These are phyloP conservation scores for Leishmania major DNA, from an alignment of 208 protist species.

Conservation along the genomic window DNA sequence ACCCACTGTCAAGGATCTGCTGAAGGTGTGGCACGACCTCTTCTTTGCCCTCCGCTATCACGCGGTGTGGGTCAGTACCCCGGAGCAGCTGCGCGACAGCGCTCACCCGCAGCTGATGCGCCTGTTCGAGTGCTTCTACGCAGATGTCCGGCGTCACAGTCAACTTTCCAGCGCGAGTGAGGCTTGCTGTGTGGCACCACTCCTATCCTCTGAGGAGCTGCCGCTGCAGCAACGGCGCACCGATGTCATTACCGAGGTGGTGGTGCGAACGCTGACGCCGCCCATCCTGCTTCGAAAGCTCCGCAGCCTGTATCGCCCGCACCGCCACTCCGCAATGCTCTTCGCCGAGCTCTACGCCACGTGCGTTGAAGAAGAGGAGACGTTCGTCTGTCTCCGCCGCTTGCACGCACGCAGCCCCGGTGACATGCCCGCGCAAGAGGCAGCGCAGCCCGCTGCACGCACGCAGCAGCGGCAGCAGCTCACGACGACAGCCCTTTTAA, in stretches of 20 bases:
- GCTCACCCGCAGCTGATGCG: slow-evolving; percentile 27
- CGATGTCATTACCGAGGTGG: neutral
- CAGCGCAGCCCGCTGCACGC: no score
- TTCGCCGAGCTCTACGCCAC: slow-evolving; percentile 36
- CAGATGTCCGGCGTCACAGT: slow-evolving; percentile 7
- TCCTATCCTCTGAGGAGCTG: neutral
- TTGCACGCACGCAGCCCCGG: neutral
- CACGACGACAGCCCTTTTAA: slow-evolving; percentile 37
- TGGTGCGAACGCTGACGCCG: slow-evolving; percentile 31
- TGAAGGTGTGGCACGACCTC: slow-evolving; percentile 57
- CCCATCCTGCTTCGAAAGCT: slow-evolving; percentile 43
- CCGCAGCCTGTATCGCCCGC: slow-evolving; percentile 32
- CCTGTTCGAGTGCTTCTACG: slow-evolving; percentile 29
- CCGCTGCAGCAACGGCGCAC: neutral
- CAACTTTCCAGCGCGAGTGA: neutral
- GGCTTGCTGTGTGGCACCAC: no score
- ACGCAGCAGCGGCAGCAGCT: neutral
- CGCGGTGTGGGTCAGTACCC: slow-evolving; percentile 13
- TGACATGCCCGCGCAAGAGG: neutral
- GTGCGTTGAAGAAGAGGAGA: slow-evolving; percentile 33
- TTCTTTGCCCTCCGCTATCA: slow-evolving; percentile 45
- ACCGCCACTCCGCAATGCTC: slow-evolving; percentile 28
- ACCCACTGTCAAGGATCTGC: neutral
- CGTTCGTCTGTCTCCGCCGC: neutral
- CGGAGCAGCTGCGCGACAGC: slow-evolving; percentile 7